Evolutionary conservation across 2,329 filamentous ascomycete genomes (phyloP), one percentile per base, ranked within the genome.

Genomic region (Hypomyces rosellus): DNA sequence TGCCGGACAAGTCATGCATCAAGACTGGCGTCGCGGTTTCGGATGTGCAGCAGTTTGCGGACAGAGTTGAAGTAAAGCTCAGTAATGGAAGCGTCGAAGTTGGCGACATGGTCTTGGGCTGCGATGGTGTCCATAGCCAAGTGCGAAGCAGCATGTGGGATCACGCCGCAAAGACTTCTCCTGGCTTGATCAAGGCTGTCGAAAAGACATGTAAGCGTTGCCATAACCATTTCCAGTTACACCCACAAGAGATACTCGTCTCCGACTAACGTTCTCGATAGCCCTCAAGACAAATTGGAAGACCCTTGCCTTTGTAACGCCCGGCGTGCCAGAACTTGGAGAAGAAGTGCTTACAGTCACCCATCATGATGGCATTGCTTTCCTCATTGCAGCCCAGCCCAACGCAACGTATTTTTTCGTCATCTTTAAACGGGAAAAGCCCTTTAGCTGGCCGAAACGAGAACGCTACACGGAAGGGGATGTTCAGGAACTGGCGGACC

Each of bases 81-180:
- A 51, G 54, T 3, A 70, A 74, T 51, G 68, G 69, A 1, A 59
- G 56, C 3, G 54, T 57, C 3, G 64, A 68, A 48, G 51, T 52
- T 2, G 72, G 66, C 1, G 67, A 68, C 41, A 60, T 75, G 12
- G 53, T 74, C 5, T 58, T 74, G 20, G 72, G 72, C n/a, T 65
- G 66, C 6, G 71, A 74, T 55, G 72, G 72, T 4, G 68, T 72
- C 6, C 64, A 70, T 43, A 73, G 69, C 54, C 57, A 54, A 13
- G 52, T 57, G 8, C 40, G 57, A 15, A 39, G 42, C 1, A 40
- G 54, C 16, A 63, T 64, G 55, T 63, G 58, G 57, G 37, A 60
- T 11, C 54, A 59, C 22, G 54, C 57, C 13, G 52, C 54, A 40
- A 43, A 52, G 22, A 44, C 20, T 1, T 42, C 36, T 0, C 54